phyloP scores from a whole-genome alignment of 2,329 filamentous ascomycete species.

The Aspergillus awamori region DNA sequence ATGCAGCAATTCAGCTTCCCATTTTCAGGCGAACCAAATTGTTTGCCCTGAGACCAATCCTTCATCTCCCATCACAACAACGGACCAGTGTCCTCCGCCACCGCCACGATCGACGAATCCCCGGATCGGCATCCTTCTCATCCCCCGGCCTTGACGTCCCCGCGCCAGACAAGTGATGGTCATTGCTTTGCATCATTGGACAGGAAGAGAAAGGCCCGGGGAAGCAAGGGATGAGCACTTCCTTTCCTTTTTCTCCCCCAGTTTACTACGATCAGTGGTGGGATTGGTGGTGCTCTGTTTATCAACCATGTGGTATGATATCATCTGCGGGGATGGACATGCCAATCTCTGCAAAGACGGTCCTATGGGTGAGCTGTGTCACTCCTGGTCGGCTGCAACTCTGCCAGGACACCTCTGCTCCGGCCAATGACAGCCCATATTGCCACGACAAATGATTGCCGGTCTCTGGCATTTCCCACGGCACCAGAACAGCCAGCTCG shows the following conservation, averaged over 20 bases:
- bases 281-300: neutral
- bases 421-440: neutral
- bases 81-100: constrained; percentile 22
- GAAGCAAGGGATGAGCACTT: constrained; percentile 9
- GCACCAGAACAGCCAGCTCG: too few relatives aligned
- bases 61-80: neutral
- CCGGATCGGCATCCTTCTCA: neutral
- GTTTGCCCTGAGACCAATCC: neutral
- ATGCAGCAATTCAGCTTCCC: neutral
- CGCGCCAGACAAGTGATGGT: neutral
- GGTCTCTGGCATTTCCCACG: too few relatives aligned
- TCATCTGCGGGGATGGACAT: constrained; percentile 8
- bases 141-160: neutral
- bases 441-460: neutral
- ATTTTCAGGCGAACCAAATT: neutral
- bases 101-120: constrained; percentile 2
- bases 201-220: neutral
- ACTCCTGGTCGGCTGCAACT: neutral
- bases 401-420: neutral
- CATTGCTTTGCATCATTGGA: neutral
- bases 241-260: too few relatives aligned
- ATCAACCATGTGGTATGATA: constrained; percentile 19
- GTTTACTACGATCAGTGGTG: too few relatives aligned
- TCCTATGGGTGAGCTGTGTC: neutral
- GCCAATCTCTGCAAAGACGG: neutral